Evolutionary conservation across 108 stramenopile species (phyloP).

Genomic region (Pseudonitzschia multiseries): DNA sequence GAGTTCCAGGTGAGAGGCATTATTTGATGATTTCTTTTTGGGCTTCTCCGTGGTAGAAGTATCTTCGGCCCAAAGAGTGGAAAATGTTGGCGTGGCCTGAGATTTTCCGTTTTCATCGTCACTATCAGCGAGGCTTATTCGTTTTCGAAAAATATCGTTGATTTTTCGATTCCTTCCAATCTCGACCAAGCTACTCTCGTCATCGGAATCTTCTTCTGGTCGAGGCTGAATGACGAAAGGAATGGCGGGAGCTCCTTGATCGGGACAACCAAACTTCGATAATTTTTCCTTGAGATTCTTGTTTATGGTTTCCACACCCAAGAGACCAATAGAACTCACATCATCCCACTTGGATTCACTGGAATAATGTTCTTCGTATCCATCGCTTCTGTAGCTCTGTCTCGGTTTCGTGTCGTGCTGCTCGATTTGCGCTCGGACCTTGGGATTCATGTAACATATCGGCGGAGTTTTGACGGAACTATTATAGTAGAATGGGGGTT

Average conservation of each 20-base stretch:
- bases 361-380: not conserved
- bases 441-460: not conserved
- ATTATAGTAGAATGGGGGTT: not conserved
- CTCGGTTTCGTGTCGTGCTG: not conserved
- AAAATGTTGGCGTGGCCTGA: slow-evolving; percentile 1
- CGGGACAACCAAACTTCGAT: not conserved
- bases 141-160: slow-evolving; percentile 1
- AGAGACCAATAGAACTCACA: slow-evolving; percentile 13
- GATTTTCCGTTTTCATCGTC: not conserved
- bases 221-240: slow-evolving; percentile 7
- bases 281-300: not conserved
- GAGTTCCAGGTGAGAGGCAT: not conserved
- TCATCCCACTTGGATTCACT: slow-evolving; percentile 4
- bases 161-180: not conserved
- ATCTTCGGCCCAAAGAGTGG: not conserved
- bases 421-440: not conserved
- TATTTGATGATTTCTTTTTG: not conserved
- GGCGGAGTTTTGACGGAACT: slow-evolving; percentile 12
- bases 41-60: not conserved
- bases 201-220: slow-evolving; percentile 1
- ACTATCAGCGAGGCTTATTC: not conserved
- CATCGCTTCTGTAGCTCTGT: not conserved
- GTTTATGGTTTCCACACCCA: slow-evolving; percentile 4
- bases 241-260: not conserved
- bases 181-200: not conserved